Base-by-base conservation (phyloP, 768 basidiomycete species). In the Tylopilus cervinicoccineus region DNA sequence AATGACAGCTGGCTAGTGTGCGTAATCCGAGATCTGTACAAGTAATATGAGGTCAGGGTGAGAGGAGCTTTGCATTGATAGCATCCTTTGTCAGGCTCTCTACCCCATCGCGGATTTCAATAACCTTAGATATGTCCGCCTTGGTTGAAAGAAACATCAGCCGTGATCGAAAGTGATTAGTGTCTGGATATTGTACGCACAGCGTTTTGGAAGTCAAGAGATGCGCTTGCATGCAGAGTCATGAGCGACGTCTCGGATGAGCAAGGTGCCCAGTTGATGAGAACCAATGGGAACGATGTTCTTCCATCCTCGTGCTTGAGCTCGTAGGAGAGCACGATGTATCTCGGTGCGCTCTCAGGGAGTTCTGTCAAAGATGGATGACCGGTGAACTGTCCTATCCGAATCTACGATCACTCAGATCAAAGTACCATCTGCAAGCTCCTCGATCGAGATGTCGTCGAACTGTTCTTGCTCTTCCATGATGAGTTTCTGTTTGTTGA, bases 401-500 rank as follows among this genome's bases (percentile, higher is more conserved):
- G 19, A 37, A 36, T 16, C n/a, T 38, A 37, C 5, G 29, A 52
- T 38, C 20, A 17, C 43, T 13, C 52, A 49, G 28, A 22, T 8
- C 19, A 33, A 44, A 61, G 47, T 55, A 90, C 93, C 93, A 70
- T 93, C 85, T n/a, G 80, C 88, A 31, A 97, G 80, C 14, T 94
- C 90, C 57, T 88, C 86, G 48, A 93, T 80, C 47, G 76, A 76
- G 51, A 89, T 84, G 51, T 80, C 70, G 60, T 86, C 83, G 55
- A 88, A 84, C 61, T 84, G 81, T 46, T 92, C 88, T 27, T 83
- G 86, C 59, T 90, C 84, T 63, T 87, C 85, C 85, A 96, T 86
- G 55, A 81, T 61, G 49, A 94, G 77, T 58, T 83, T 75, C 33
- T 74, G 67, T 74, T 89, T 93, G 76, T 93, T 86, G 70, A 94